Percentiles rank a stretch among this genome's conserved stretches.
These are phyloP conservation scores for Prunus mume DNA, from an alignment of 306 rosid species.

Conservation along the genomic window DNA sequence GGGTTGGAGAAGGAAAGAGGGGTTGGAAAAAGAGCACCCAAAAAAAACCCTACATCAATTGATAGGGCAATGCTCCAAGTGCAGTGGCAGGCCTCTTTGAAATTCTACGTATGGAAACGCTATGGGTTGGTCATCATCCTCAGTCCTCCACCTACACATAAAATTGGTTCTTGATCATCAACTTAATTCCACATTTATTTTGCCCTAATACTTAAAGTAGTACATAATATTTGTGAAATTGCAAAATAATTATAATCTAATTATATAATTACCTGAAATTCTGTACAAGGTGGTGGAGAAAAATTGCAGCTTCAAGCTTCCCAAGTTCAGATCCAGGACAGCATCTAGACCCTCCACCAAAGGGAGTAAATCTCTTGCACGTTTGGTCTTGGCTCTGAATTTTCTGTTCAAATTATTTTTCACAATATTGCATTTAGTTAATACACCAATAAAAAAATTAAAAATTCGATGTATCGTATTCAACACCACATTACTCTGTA, in stretches of 20 bases:
- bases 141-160: constrained; percentile 34
- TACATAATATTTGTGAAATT: too few relatives aligned
- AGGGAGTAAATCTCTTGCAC: constrained; percentile 36
- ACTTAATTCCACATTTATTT: not conserved
- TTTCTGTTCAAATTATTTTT: not conserved
- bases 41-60: not conserved
- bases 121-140: constrained; percentile 27
- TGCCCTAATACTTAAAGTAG: too few relatives aligned
- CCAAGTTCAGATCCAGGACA: constrained; percentile 41
- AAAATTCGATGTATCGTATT: too few relatives aligned
- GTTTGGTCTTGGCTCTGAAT: constrained; percentile 26
- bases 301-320: constrained; percentile 32
- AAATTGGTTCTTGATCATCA: not conserved
- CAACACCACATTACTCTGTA: too few relatives aligned
- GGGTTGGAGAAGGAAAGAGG: not conserved
- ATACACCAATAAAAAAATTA: not conserved
- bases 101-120: constrained; percentile 42
- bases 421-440: not conserved
- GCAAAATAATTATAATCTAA: too few relatives aligned
- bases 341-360: constrained; percentile 40
- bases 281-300: constrained; percentile 40
- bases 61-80: constrained; percentile 25
- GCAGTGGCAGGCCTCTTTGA: constrained; percentile 22
- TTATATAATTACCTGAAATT: constrained; percentile 21
- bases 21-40: not conserved